A percentile compares a stretch with the other conserved stretches of the same genome.
Evolutionary conservation across 805 yeast genomes (phyloP).

Genomic region (Wickerhamomyces bisporus): DNA sequence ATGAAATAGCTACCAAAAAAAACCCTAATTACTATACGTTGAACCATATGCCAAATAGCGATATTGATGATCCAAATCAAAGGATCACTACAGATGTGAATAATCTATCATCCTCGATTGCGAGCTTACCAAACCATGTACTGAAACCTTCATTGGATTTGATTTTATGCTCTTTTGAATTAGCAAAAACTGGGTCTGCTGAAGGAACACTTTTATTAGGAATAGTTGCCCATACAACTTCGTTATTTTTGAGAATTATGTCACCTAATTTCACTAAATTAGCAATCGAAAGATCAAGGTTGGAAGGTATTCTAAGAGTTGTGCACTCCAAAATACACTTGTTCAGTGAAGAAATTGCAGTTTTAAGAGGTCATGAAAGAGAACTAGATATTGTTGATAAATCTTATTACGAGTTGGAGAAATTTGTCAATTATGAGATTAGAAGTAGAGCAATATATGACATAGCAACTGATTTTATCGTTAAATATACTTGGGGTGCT

Average conservation of each 20-base stretch:
- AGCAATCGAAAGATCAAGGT: conserved; percentile 66
- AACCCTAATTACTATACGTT: conserved; percentile 72
- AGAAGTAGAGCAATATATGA: conserved; percentile 76
- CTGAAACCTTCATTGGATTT: conserved; percentile 81
- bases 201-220: conserved; percentile 80
- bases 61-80: conserved; percentile 71
- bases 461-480: conserved; percentile 80
- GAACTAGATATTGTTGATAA: conserved; percentile 75
- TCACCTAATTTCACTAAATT: conserved; percentile 89
- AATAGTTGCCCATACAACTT: conserved; percentile 73
- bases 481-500: conserved; percentile 94
- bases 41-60: conserved; percentile 45
- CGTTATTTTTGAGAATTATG: conserved; percentile 62
- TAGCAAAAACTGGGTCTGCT: conserved; percentile 44
- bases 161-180: conserved; percentile 71
- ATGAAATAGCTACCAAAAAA: conserved; percentile 25
- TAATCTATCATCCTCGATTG: conserved; percentile 63
- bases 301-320: conserved; percentile 81
- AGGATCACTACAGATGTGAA: conserved; percentile 77
- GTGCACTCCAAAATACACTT: conserved; percentile 76
- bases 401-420: conserved; percentile 74
- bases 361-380: conserved; percentile 72
- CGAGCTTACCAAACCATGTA: conserved; percentile 75
- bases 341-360: conserved; percentile 82
- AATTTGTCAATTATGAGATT: conserved; percentile 70